Evolutionary conservation across 2,329 filamentous ascomycete genomes (phyloP).

Genomic region (Trichophyton rubrum): DNA sequence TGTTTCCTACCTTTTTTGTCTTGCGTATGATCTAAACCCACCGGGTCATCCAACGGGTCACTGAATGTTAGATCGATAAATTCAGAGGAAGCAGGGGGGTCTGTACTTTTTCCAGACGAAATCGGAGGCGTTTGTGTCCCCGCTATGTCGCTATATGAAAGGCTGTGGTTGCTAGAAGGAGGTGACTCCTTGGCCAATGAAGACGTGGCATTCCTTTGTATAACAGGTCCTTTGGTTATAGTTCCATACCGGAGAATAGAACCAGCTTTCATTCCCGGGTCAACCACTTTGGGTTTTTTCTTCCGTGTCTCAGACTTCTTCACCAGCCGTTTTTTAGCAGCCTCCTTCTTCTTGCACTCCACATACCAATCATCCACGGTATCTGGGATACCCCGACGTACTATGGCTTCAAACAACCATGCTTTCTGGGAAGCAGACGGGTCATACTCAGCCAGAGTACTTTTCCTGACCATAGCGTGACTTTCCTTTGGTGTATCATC

Average conservation of each 20-base stretch:
- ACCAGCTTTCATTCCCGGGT: conserved; percentile 30
- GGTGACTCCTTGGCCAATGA: neutral
- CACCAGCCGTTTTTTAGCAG: conserved; percentile 16
- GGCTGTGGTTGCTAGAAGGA: neutral
- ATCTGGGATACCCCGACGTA: conserved; percentile 51
- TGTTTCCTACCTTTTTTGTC: neutral
- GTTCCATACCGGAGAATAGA: conserved; percentile 32
- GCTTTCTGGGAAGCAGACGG: conserved; percentile 52
- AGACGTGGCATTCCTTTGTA: neutral
- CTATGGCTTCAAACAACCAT: conserved; percentile 57
- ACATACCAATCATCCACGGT: conserved; percentile 55
- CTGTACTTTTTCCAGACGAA: neutral
- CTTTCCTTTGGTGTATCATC: conserved; percentile 18
- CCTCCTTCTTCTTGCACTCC: conserved; percentile 21
- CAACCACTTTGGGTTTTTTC: conserved; percentile 24
- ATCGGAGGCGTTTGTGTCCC: neutral
- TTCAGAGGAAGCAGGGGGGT: neutral
- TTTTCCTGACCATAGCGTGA: conserved; percentile 13
- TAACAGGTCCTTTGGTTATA: conserved; percentile 22
- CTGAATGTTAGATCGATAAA: neutral
- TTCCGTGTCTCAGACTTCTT: conserved; percentile 23
- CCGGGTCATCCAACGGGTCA: neutral
- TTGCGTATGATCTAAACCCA: too few relatives aligned
- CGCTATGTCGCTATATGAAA: neutral
- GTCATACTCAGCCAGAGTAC: conserved; percentile 40